Evolutionary conservation across 352 stramenopile genomes (phyloP), one percentile per base, ranked within the genome.

Genomic region (Aphanomyces astaci): DNA sequence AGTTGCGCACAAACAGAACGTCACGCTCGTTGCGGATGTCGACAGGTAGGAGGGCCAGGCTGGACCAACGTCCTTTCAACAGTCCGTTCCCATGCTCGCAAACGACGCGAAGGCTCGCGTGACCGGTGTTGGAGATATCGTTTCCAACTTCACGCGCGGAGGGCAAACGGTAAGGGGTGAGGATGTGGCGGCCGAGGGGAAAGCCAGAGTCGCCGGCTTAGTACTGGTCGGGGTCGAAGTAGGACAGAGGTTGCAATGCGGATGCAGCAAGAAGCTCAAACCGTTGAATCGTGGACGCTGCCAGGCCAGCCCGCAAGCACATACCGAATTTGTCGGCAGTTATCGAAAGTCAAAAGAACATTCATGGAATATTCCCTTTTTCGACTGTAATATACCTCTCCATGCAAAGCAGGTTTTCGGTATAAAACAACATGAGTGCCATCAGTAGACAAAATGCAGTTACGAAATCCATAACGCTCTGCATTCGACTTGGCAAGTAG

Each of bases 281-380:
- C 48, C 10, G 48, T 55, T 31, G 48, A 25, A n/a, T 55, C 48
- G 48, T 55, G 48, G 22, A 55, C 48, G n/a, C 48, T 55, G 27
- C 48, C 48, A 55, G 48, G 48, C 48, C 48, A 55, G 11, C 48
- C 48, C n/a, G 48, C 48, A 31, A 55, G n/a, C n/a, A 55, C n/a
- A 55, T 31, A 22, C 27, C 48, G 48, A 55, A 55, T 55, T 25
- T 30, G 48, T 31, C 48, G 48, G 27, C 2, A 30, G 27, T 55
- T 31, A 55, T 55, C 48, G 22, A 55, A 55, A 0, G 48, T 55
- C n/a, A 55, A 30, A 55, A 55, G 48, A 1, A 55, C n/a, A 30
- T 55, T 55, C n/a, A 55, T 55, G 11, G 48, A 55, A 30, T 55
- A 55, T 55, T 25, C 27, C 48, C 22, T 55, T 30, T 55, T 55